Evolutionary conservation across 2,329 filamentous ascomycete species (phyloP), one percentile per base, ranked within the genome.

Genomic region (Neopestalotiopsis sp.): DNA sequence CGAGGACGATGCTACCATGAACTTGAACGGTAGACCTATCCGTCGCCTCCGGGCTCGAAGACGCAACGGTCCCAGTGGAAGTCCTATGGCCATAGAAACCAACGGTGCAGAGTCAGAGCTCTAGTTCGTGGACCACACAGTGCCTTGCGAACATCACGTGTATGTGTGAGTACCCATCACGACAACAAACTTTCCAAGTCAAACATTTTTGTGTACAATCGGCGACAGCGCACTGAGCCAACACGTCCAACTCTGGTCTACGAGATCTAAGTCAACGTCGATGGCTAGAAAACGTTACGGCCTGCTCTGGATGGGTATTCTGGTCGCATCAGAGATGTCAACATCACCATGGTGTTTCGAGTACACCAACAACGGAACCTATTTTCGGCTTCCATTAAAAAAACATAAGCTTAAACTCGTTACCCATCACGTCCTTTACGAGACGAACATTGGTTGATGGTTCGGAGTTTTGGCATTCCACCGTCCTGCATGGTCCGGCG

Each of bases 101-200:
- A 88, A 89, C 70, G 87, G 86, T 66, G 87, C 83, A 68, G 87
- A 89, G 76, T 88, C 87, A 42, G 87, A 88, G 78, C 83, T 89
- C 66, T 85, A 76, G 70, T 66, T 66, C 30, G 65, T 64, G 30
- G 57, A 67, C 30, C 42, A 68, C 64, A 40, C 32, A 57, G 64
- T 45, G 53, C 42, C 45, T 28, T 57, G 14, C 34, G 13, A 32
- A 42, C 59, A 34, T 30, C 59, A 62, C n/a, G 17, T 40, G 42
- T 45, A n/a, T 28, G 24, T 28, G 24, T 49, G 13, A 49, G 13
- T n/a, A n/a, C 45, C 45, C n/a, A 53, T n/a, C 45, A 53, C 45
- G 45, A 53, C 20, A 17, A 17, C 45, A 7, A 53, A 20, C 45
- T 17, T 24, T 20, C 17, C 17, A 2, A 53, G 20, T 20, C 45